Evolutionary conservation across 2,329 filamentous ascomycete genomes (phyloP).

Genomic region (Penicillium oxalicum): DNA sequence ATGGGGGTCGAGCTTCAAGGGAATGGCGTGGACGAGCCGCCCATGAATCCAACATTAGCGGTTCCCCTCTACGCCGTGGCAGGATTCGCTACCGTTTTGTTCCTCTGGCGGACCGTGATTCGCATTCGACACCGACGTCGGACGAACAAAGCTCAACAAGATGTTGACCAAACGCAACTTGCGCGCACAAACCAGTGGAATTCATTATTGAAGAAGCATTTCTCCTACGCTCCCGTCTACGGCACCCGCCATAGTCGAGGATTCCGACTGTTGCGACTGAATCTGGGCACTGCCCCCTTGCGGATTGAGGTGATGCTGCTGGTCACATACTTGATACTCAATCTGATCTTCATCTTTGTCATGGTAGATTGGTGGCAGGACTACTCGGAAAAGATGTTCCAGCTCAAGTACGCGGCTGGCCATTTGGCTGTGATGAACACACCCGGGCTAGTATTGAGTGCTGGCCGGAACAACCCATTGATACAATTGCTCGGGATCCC

Average conservation of each 20-base stretch:
- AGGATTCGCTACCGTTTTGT: constrained; percentile 20
- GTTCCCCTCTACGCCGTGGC: constrained; percentile 27
- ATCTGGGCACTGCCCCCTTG: constrained; percentile 67
- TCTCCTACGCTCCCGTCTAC: constrained; percentile 58
- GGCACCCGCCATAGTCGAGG: constrained; percentile 67
- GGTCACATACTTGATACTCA: constrained; percentile 58
- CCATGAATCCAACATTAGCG: constrained; percentile 30
- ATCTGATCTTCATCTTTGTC: constrained; percentile 62
- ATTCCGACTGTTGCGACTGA: constrained; percentile 59
- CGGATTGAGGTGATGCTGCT: constrained; percentile 67
- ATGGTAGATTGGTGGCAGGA: constrained; percentile 30
- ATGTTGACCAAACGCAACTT: constrained; percentile 20
- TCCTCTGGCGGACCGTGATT: constrained; percentile 19
- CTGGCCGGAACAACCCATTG: constrained; percentile 84
- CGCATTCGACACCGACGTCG: constrained; percentile 23
- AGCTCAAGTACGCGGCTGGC: constrained; percentile 72
- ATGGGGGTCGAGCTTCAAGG: constrained; percentile 30
- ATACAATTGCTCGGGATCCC: constrained; percentile 73
- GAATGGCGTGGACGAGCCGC: constrained; percentile 22
- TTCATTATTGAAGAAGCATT: constrained; percentile 33
- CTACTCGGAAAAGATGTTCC: constrained; percentile 27
- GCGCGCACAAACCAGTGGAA: constrained; percentile 10
- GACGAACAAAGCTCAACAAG: constrained; percentile 13
- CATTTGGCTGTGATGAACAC: constrained; percentile 80
- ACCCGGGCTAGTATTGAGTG: constrained; percentile 78